Evolutionary conservation across 208 protist species (phyloP), one percentile per base, ranked within the genome.

Genomic region (Crithidia expoeki): DNA sequence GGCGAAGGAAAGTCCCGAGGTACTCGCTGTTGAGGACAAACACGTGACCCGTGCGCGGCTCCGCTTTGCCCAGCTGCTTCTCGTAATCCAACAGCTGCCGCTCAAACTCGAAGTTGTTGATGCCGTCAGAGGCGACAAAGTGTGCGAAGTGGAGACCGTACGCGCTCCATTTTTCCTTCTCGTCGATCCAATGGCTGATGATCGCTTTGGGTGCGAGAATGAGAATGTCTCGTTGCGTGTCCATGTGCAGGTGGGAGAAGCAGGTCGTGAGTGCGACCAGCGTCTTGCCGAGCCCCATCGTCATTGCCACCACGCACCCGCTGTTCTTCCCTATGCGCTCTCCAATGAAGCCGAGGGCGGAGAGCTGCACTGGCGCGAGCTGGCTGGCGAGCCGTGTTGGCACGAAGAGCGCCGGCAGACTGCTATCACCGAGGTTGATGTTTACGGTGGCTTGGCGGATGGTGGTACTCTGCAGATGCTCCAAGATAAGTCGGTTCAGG

Each of bases 231-330:
- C 58, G 55, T 33, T 80, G 36, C 11, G 74, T 77, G 30, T 62
- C 49, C 16, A 79, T 19, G 61, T 83, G 72, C 63, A 92, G 64
- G 60, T 85, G 70, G 17, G 93, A 94, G 74, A 83, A 96, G 62
- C 85, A 92, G 28, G 92, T 34, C 2, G 81, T 78, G 38, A 96
- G 77, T 16, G 90, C 88, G 36, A 97, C 84, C 1, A 97, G 85
- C 17, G 93, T 95, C 65, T 97, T 96, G 28, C 93, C 93, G 7
- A 97, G 79, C n/a, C 93, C 93, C 93, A 97, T 97, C 14, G 83
- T 92, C 83, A 97, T 84, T 0, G 89, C 88, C 27, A 97, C 66
- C 19, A 97, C 80, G 61, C 87, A 92, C 11, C 93, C 93, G 38
- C 79, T 93, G 30, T 86, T 64, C 57, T 86, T 85, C 23, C 75